Percentiles rank a stretch among this genome's conserved stretches.
Conservation (phyloP, 306 rosid genomes). For the Delonix regia region DNA sequence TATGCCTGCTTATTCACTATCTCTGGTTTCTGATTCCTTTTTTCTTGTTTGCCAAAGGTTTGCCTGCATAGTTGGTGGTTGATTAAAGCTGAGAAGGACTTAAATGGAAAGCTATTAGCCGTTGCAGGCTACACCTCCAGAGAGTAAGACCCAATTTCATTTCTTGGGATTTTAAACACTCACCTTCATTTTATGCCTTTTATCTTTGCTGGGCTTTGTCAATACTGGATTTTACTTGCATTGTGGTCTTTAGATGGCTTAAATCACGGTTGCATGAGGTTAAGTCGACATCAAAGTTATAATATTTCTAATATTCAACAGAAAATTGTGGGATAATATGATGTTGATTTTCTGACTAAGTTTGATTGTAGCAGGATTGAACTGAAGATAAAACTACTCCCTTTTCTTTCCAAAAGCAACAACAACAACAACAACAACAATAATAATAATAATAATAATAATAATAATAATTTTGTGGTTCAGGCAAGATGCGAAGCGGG, state of each 20-base stretch:
- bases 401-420: no score
- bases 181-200: no score
- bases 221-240: not conserved
- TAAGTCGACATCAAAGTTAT: not conserved
- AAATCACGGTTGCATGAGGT: not conserved
- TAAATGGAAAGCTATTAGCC: conserved; percentile 55
- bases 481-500: conserved; percentile 57
- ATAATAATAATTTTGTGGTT: conserved; percentile 7
- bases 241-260: not conserved
- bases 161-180: no score
- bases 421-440: no score
- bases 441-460: no score
- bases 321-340: not conserved
- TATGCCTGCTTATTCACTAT: not conserved
- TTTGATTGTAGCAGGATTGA: not conserved
- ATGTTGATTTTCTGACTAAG: not conserved
- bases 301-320: not conserved
- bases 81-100: conserved; percentile 40
- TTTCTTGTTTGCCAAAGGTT: conserved; percentile 43
- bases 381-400: not conserved
- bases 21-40: not conserved
- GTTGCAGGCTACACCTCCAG: conserved; percentile 60
- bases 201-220: no score
- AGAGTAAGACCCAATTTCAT: no score
- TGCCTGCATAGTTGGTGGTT: conserved; percentile 75